A percentile compares a stretch with the other conserved stretches of the same genome.
phyloP scores from a whole-genome alignment of 2,329 filamentous ascomycete genomes.

The Tolypocladium cylindrosporum region DNA sequence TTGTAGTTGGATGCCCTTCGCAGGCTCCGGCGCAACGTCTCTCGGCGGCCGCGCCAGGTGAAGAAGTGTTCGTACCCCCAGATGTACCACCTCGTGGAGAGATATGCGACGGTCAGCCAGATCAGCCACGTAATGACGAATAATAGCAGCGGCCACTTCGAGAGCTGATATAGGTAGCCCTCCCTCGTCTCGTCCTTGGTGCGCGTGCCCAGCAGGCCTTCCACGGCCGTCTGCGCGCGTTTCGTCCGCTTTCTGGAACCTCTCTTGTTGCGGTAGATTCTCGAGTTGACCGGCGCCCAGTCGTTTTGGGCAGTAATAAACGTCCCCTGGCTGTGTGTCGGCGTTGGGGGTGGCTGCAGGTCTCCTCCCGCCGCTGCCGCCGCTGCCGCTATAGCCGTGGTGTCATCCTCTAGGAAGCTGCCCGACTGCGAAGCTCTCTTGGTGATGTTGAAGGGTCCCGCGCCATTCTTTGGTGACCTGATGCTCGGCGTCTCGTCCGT shows the following conservation, averaged over 20 bases:
- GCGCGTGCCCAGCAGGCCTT: conserved; percentile 40
- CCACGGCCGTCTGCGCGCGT: conserved; percentile 25
- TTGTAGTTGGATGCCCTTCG: conserved; percentile 63
- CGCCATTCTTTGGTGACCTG: conserved; percentile 29
- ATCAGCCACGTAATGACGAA: conserved; percentile 73
- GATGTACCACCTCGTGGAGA: conserved; percentile 80
- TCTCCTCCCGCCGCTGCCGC: conserved; percentile 29
- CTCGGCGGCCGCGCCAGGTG: conserved; percentile 74
- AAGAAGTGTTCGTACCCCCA: conserved; percentile 85
- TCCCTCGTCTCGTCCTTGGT: conserved; percentile 89
- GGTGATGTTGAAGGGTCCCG: conserved; percentile 30
- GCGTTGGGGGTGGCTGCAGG: conserved; percentile 10
- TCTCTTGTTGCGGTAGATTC: conserved; percentile 36
- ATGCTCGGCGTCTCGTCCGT: conserved; percentile 37
- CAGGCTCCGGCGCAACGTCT: conserved; percentile 61
- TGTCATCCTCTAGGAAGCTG: conserved; percentile 19
- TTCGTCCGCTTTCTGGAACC: conserved; percentile 24
- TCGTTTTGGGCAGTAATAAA: conserved; percentile 91
- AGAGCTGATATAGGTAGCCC: conserved; percentile 76
- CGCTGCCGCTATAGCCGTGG: conserved; percentile 25
- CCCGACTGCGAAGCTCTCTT: conserved; percentile 27
- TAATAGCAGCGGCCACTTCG: conserved; percentile 86
- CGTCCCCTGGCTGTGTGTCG: conserved; percentile 25
- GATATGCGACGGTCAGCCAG: conserved; percentile 61
- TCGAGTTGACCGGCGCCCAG: conserved; percentile 82